phyloP scores from a whole-genome alignment of 768 basidiomycete genomes.

The Rhodotorula diobovata region DNA sequence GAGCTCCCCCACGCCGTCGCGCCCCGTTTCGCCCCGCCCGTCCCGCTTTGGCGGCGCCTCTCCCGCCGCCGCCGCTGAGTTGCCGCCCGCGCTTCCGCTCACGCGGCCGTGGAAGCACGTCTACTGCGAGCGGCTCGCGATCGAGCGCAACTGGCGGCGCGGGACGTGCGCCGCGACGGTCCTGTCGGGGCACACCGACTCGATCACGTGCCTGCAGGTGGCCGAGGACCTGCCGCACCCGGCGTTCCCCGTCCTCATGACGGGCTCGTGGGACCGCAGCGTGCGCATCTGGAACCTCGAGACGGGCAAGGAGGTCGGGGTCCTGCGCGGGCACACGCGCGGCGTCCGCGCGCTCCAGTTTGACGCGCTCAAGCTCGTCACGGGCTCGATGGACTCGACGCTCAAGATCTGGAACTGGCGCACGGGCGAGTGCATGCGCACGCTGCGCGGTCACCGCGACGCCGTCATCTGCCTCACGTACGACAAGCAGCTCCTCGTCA shows the following conservation, averaged over 20 bases:
- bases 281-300: slow-evolving; percentile 95
- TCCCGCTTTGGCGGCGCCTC: neutral
- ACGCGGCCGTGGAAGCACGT: slow-evolving; percentile 98
- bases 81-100: slow-evolving; percentile 38
- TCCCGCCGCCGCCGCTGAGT: neutral
- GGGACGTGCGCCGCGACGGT: slow-evolving; percentile 80
- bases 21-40: slow-evolving; percentile 34
- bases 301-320: slow-evolving; percentile 74
- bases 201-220: slow-evolving; percentile 96
- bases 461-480: slow-evolving; percentile 88
- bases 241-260: slow-evolving; percentile 87
- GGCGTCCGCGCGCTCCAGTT: slow-evolving; percentile 92
- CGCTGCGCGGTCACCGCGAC: slow-evolving; percentile 81
- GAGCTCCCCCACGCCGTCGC: slow-evolving; percentile 40
- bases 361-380: slow-evolving; percentile 89
- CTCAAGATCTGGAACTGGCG: slow-evolving; percentile 97
- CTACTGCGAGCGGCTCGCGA: slow-evolving; percentile 90
- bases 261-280: slow-evolving; percentile 94
- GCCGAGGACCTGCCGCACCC: slow-evolving; percentile 76
- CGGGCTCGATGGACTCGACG: slow-evolving; percentile 92
- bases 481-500: slow-evolving; percentile 84
- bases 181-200: slow-evolving; percentile 87
- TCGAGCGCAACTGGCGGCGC: slow-evolving; percentile 95
- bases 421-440: slow-evolving; percentile 77
- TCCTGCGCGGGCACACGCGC: slow-evolving; percentile 81